These are phyloP conservation scores for Cydonia oblonga DNA, from an alignment of 331 rosid species.

Conservation along the genomic window DNA sequence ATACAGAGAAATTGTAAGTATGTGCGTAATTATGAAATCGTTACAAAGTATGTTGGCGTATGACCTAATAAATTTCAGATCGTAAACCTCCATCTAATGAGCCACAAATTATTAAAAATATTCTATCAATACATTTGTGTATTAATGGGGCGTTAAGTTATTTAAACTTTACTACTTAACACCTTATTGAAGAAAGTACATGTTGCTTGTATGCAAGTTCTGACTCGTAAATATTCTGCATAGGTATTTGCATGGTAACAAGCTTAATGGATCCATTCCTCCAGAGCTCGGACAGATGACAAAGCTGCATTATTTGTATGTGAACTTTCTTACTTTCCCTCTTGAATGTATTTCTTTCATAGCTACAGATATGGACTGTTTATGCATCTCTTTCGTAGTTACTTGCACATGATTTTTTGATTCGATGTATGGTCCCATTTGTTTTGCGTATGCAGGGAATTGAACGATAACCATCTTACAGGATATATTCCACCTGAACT, in stretches of 20 bases:
- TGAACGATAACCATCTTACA: slow-evolving; percentile 67
- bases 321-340: not conserved
- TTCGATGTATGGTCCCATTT: not conserved
- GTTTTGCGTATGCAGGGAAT: slow-evolving; percentile 38
- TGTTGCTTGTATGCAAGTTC: not conserved
- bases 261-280: slow-evolving; percentile 75
- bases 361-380: no score
- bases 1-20: slow-evolving; percentile 86
- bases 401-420: not conserved
- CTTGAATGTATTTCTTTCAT: not conserved
- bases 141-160: not conserved
- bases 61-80: not conserved
- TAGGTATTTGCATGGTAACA: slow-evolving; percentile 95
- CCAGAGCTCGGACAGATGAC: slow-evolving; percentile 92
- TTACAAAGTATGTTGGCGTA: slow-evolving; percentile 9
- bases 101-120: not conserved
- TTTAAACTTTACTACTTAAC: not conserved
- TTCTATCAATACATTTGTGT: not conserved
- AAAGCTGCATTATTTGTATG: slow-evolving; percentile 89
- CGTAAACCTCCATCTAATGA: not conserved
- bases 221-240: not conserved
- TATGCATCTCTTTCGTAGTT: not conserved
- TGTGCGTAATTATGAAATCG: not conserved
- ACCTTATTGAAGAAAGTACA: not conserved
- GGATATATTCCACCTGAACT: slow-evolving; percentile 91